Evolutionary conservation across 805 yeast genomes (phyloP).

Genomic region (Metschnikowia matae): DNA sequence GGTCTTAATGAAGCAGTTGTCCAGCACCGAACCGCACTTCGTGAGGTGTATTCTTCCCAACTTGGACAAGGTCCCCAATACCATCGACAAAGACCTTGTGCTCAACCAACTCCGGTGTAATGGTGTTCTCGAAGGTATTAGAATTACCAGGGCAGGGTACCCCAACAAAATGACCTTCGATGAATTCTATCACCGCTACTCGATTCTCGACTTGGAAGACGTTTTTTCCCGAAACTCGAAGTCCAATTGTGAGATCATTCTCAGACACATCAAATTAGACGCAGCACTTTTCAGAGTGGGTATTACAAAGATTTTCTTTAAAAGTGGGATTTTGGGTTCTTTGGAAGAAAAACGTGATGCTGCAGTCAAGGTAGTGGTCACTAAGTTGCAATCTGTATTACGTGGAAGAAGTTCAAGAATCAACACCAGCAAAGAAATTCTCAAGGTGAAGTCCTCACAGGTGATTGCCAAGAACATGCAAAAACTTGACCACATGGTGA

Average conservation of each 20-base stretch:
- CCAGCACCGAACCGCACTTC: constrained; percentile 88
- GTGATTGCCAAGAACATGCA: constrained; percentile 60
- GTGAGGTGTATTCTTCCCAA: constrained; percentile 96
- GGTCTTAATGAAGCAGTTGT: constrained; percentile 66
- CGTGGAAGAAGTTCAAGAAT: constrained; percentile 63
- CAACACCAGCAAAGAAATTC: constrained; percentile 44
- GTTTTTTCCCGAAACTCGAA: constrained; percentile 47
- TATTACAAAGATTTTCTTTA: constrained; percentile 67
- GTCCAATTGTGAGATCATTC: constrained; percentile 63
- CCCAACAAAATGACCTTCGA: constrained; percentile 87
- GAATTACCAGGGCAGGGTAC: constrained; percentile 95
- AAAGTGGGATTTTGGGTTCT: constrained; percentile 72
- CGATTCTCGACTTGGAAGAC: constrained; percentile 52
- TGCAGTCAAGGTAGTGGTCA: constrained; percentile 50
- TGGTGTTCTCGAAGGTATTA: constrained; percentile 96
- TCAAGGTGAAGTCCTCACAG: constrained; percentile 65
- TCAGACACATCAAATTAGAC: constrained; percentile 61
- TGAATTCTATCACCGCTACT: constrained; percentile 74
- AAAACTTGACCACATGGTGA: constrained; percentile 50
- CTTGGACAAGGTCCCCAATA: constrained; percentile 61
- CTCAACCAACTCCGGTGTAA: constrained; percentile 89
- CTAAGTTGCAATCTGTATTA: constrained; percentile 57
- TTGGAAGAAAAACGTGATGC: constrained; percentile 75
- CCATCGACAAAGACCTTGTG: constrained; percentile 71
- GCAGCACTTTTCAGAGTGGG: constrained; percentile 61